Evolutionary conservation across 169 alveolate species (phyloP), one percentile per base, ranked within the genome.

Genomic region (Plasmodium gallinaceum): DNA sequence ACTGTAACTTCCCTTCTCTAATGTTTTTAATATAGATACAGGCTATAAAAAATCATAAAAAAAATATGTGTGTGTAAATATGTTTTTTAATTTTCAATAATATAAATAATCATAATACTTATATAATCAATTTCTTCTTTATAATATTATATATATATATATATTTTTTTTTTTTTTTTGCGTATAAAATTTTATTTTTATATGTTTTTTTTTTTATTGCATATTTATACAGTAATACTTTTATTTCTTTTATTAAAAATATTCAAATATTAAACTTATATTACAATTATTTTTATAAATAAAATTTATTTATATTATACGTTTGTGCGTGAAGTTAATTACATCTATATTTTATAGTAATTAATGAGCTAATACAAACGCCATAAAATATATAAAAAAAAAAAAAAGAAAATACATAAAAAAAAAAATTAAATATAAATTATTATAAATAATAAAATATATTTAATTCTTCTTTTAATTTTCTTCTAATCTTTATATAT

Each of bases 321-420:
- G 76, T 78, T 78, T 70, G 66, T 43, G 80, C 90, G 90, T 78
- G 90, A 78, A 24, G 20, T 78, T 78, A 78, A 78, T 78, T 78
- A 65, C 90, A 46, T 78, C 51, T 6, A 46, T 6, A 48, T 51
- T 57, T 51, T 78, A 43, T 60, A 52, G 61, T 78, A 78, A 78
- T 78, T 66, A 78, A 78, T 64, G 51, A 68, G 78, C 90, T 78
- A 64, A 46, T 65, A 65, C 66, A 70, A 78, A 78, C 90, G 80
- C 71, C 14, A 9, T 9, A 52, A 54, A 71, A 16, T 71, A 8
- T 4, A 6, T n/a, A 72, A 32, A 72, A 52, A 72, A 12, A 39
- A 32, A 52, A 10, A 72, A 5, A 32, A 42, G 42, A 68, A 43
- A 22, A 42, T 7, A 68, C 12, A 66, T n/a, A n/a, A n/a, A 14